Conservation (phyloP, 177 flowering plant species). For the Vitis hybrid region DNA sequence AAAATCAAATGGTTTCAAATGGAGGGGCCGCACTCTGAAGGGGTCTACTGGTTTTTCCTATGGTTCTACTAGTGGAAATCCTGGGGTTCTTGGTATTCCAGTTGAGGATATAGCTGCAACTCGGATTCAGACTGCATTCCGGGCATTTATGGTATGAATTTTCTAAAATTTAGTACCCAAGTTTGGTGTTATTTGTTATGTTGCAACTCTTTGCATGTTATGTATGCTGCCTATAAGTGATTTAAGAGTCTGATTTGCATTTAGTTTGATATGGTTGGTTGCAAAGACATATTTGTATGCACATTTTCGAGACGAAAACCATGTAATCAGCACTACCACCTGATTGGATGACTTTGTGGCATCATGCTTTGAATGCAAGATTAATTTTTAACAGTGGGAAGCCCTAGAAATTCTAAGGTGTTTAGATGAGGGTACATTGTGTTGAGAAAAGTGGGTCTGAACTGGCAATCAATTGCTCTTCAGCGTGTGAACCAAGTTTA, state of each 20-base stretch:
- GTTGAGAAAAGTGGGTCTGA: neutral
- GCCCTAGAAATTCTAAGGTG: neutral
- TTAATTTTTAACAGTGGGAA: neutral
- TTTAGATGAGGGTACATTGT: neutral
- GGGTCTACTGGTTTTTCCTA: constrained; percentile 26
- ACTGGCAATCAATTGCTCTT: too few species aligned
- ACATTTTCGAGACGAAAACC: neutral
- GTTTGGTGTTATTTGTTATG: neutral
- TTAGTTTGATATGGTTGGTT: neutral
- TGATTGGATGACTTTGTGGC: neutral
- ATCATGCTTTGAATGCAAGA: neutral
- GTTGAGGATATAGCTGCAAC: constrained; percentile 75
- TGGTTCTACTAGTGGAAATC: constrained; percentile 28
- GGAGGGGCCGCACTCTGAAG: constrained; percentile 31
- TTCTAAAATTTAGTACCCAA: neutral
- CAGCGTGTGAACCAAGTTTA: too few species aligned
- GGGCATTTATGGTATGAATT: constrained; percentile 59
- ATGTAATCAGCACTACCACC: neutral
- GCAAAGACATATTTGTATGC: neutral
- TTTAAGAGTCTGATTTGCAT: neutral
- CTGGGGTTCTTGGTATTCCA: constrained; percentile 30
- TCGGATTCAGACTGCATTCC: constrained; percentile 77
- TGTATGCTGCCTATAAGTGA: neutral
- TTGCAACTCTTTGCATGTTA: neutral
- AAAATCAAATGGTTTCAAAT: constrained; percentile 47